Evolutionary conservation across 2,329 filamentous ascomycete genomes (phyloP), one percentile per base, ranked within the genome.

Genomic region (Zelopaecilomyces penicillatus): DNA sequence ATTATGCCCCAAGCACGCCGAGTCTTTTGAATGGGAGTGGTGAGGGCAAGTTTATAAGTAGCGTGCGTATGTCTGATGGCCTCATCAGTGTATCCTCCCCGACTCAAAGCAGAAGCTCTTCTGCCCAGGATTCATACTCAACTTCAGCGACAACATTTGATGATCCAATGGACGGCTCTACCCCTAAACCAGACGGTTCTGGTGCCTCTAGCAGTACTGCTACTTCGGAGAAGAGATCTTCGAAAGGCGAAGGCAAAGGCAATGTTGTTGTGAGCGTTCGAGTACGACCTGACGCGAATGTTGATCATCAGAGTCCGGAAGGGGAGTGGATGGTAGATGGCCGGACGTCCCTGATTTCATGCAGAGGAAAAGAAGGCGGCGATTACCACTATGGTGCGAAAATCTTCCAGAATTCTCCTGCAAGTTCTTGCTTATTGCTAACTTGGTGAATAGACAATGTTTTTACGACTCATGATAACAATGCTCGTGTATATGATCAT

Each of bases 201-300:
- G 32, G 32, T 39, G 46, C 44, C 41, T 51, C 61, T 10, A 64
- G 58, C 41, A 53, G 60, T 27, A 57, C 59, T 41, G 53, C 53
- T 30, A 50, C 57, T 28, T 51, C 59, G 35, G 69, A 67, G 51
- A 81, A 68, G 62, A 72, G 67, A 47, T 50, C 65, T 45, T 78
- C 80, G 45, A 75, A 80, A 55, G 56, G 64, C 2, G 89, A 96
- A 56, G 79, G 76, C 44, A 97, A 95, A 64, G 93, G 93, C 42
- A 98, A 98, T 59, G 91, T 98, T 10, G 67, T 97, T 50, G 91
- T 98, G 54, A 97, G 93, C 61, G 90, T 98, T 33, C 80, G 93
- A 59, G 90, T 97, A 36, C 80, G 93, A 30, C 93, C 93, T 30
- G 90, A 96, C 66, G 75, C 79, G 4, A 78, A 74, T 27, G 71